Evolutionary conservation across 2,329 filamentous ascomycete species (phyloP).

Genomic region (Exserohilum turcica): DNA sequence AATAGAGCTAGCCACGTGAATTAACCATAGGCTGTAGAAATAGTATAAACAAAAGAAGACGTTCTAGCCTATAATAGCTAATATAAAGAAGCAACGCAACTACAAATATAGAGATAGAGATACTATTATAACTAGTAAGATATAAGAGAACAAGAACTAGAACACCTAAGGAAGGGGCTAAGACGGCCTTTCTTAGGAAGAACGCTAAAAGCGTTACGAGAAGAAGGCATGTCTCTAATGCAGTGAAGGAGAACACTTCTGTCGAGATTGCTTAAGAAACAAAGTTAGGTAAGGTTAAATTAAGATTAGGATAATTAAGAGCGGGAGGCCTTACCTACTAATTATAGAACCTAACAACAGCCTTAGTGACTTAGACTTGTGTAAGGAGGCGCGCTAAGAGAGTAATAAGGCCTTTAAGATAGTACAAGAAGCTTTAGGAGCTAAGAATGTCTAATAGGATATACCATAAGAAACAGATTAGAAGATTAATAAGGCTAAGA

Average conservation of each 20-base stretch:
- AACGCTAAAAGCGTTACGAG: conserved; percentile 5
- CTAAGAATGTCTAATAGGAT: no score
- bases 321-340: neutral
- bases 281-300: neutral
- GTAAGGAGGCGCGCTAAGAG: neutral
- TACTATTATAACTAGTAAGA: neutral
- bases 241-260: neutral
- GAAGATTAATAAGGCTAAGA: neutral
- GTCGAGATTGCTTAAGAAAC: neutral
- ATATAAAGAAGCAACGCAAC: neutral
- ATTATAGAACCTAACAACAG: neutral
- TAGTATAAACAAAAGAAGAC: neutral
- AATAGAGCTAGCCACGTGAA: no score
- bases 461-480: neutral
- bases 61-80: neutral
- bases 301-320: neutral
- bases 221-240: neutral
- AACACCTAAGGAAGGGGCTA: neutral
- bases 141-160: neutral
- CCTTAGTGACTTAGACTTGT: neutral
- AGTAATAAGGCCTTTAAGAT: no score
- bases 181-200: neutral
- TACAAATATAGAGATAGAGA: neutral
- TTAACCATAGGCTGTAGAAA: neutral
- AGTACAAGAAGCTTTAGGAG: no score